Conservation (phyloP, 2,329 filamentous ascomycete species). For the Ophiostoma quercus region DNA sequence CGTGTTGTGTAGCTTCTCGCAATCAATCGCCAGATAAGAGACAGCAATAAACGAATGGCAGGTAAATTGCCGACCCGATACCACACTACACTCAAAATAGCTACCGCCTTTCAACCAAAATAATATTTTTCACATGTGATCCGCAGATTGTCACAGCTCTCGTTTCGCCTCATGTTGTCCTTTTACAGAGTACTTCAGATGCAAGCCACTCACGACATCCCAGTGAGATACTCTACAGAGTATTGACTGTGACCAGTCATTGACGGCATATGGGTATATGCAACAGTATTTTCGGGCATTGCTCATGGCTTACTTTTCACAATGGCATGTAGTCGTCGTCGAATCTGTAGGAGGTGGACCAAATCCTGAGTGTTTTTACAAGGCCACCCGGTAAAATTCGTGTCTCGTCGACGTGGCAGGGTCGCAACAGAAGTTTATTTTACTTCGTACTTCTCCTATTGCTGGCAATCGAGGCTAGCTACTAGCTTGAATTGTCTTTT, state of each 20-base stretch:
- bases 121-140: slow-evolving; percentile 7
- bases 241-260: too few relatives aligned
- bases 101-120: slow-evolving; percentile 9
- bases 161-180: background rate
- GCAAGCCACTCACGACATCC: too few relatives aligned
- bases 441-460: background rate
- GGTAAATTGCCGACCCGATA: slow-evolving; percentile 11
- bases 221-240: too few relatives aligned
- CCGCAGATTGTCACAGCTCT: slow-evolving; percentile 1
- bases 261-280: too few relatives aligned
- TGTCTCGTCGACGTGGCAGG: slow-evolving; percentile 7
- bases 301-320: background rate
- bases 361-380: background rate
- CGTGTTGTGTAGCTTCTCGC: background rate
- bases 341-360: background rate
- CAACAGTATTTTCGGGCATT: background rate
- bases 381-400: background rate
- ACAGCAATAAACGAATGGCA: slow-evolving; percentile 3
- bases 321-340: background rate
- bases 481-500: background rate
- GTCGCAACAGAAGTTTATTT: slow-evolving; percentile 1
- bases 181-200: background rate
- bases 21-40: slow-evolving; percentile 5
- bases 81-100: background rate
- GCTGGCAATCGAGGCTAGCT: background rate